These are phyloP conservation scores for Ogataea angusta DNA, from an alignment of 805 yeast genomes.

Conservation along the genomic window DNA sequence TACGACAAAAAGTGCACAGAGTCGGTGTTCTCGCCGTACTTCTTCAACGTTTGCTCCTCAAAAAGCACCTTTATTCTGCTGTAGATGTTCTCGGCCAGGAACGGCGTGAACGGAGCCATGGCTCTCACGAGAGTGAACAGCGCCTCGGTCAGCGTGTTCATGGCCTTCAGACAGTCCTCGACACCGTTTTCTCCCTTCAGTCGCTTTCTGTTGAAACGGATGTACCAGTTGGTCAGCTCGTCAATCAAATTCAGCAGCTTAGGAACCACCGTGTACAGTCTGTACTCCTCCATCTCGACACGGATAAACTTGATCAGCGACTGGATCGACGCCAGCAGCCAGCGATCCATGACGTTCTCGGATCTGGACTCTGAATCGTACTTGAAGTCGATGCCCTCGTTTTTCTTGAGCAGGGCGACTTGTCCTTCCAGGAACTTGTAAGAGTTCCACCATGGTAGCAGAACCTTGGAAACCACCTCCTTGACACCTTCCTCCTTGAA, in stretches of 20 bases:
- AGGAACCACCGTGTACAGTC: conserved; percentile 95
- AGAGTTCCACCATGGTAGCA: conserved; percentile 98
- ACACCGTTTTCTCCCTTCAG: conserved; percentile 90
- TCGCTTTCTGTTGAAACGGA: conserved; percentile 96
- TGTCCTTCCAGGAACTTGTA: conserved; percentile 96
- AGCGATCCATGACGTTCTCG: conserved; percentile 92
- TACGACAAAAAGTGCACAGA: conserved; percentile 94
- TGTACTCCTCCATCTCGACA: conserved; percentile 83
- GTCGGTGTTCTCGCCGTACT: conserved; percentile 56
- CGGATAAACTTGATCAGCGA: conserved; percentile 84
- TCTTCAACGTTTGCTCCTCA: conserved; percentile 51
- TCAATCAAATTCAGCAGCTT: conserved; percentile 84
- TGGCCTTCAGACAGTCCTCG: conserved; percentile 79
- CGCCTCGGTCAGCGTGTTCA: conserved; percentile 89
- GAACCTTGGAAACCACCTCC: conserved; percentile 93
- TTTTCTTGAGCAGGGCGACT: conserved; percentile 78
- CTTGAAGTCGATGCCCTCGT: conserved; percentile 63
- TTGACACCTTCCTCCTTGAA: conserved; percentile 99
- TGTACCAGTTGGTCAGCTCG: conserved; percentile 97
- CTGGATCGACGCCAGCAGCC: conserved; percentile 97
- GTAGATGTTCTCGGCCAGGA: conserved; percentile 86
- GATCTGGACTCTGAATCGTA: conserved; percentile 65
- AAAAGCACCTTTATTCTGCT: conserved; percentile 64
- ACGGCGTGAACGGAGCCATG: conserved; percentile 99
- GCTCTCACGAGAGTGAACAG: conserved; percentile 85